Conservation (phyloP, 1,284 basidiomycete genomes). For the Cerioporus squamosus region DNA sequence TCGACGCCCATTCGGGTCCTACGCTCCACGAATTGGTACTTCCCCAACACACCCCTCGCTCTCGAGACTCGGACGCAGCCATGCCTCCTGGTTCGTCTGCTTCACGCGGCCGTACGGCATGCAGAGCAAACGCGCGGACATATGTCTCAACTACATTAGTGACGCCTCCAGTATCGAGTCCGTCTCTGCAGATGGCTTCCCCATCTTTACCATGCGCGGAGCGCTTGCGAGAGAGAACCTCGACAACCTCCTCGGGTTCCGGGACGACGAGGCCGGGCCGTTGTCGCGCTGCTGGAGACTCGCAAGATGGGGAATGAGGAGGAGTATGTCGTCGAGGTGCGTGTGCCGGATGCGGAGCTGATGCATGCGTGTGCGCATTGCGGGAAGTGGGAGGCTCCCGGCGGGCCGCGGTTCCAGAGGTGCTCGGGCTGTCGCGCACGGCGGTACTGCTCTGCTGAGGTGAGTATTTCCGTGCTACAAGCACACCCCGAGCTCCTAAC, state of each 20-base stretch:
- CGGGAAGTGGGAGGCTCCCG: background rate
- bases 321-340: background rate
- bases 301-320: background rate
- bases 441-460: background rate
- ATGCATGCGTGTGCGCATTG: background rate
- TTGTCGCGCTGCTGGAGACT: background rate
- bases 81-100: slow-evolving; percentile 13
- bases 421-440: background rate
- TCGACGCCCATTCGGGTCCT: too few species aligned
- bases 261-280: background rate
- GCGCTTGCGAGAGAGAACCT: background rate
- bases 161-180: background rate
- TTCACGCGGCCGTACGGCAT: slow-evolving; percentile 1
- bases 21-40: too few species aligned
- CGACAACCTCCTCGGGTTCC: background rate
- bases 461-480: too few species aligned
- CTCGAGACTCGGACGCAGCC: slow-evolving; percentile 6
- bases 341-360: background rate
- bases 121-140: background rate
- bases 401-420: background rate
- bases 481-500: too few species aligned
- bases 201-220: background rate
- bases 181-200: background rate
- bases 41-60: background rate
- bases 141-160: background rate